Evolutionary conservation across 805 yeast genomes (phyloP), one percentile per base, ranked within the genome.

Genomic region (Metschnikowia hibisci): DNA sequence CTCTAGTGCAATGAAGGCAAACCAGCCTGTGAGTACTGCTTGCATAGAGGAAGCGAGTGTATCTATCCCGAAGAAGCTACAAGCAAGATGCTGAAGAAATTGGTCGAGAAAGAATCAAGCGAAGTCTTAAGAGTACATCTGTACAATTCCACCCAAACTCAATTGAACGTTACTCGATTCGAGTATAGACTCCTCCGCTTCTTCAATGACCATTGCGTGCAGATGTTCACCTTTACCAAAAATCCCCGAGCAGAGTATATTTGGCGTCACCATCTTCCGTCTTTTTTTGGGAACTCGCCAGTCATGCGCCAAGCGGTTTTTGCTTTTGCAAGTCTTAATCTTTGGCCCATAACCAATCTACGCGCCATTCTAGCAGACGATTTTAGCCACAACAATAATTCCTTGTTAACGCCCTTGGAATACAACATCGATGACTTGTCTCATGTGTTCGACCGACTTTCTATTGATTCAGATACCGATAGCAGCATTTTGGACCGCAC

Each of bases 11-110:
- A 61, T 39, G 69, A 63, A 37, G 55, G 46, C 9, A 54, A 50
- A 42, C 70, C 70, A 3, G 27, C 39, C 8, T 65, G 70, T 46
- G 69, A 65, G 32, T 65, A 65, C 45, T 65, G 70, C 30, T 29
- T 29, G 3, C 62, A 62, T 42, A 61, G 67, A 3, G 46, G 50
- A 13, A 45, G 66, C 3, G 38, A 40, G 3, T 64, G 69, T 39
- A 40, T 45, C 3, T 64, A 64, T 38, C 60, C 57, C 2, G 34
- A 32, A 6, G 39, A 29, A 30, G 35, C 13, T 6, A 31, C 23
- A 8, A 16, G 15, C 32, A 13, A 37, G 13, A n/a, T 15, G 16
- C 16, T 10, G 13, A 29, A 20, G 20, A 14, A 30, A 6, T 11
- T 29, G 33, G 27, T 28, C 32, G 10, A n/a, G 6, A 5, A 11